Percentiles rank a stretch among this genome's conserved stretches.
Conservation (phyloP, 192 early-diverging fungal species). For the Rhizophagus clarus region DNA sequence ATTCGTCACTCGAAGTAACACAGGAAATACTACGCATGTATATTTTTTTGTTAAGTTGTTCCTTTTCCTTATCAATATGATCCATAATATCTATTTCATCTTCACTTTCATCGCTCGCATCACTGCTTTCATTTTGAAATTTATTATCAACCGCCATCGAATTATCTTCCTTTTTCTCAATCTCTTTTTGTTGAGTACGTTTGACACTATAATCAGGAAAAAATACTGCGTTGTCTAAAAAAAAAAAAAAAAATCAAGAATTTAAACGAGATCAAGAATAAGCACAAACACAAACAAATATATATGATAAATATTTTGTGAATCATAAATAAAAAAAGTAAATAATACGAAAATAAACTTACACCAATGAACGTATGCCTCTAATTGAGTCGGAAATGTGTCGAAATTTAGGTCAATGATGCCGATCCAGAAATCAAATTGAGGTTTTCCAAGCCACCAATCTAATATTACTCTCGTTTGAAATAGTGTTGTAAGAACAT, state of each 20-base stretch:
- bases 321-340: neutral
- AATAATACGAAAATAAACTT: neutral
- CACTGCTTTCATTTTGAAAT: neutral
- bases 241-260: neutral
- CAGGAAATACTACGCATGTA: neutral
- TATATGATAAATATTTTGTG: neutral
- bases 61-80: neutral
- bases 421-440: conserved; percentile 23
- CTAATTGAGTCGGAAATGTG: conserved; percentile 14
- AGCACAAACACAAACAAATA: too few species aligned
- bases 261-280: too few species aligned
- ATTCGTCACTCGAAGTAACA: neutral
- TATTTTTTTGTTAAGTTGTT: neutral
- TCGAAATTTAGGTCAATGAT: conserved; percentile 24
- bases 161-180: neutral
- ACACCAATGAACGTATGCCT: conserved; percentile 23
- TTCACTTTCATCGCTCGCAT: neutral
- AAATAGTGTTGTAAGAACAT: neutral
- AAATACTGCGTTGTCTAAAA: neutral
- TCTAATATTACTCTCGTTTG: conserved; percentile 8
- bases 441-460: conserved; percentile 21
- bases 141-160: neutral
- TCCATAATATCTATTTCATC: neutral
- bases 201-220: neutral
- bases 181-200: neutral